Conservation (phyloP, 2,329 filamentous ascomycete species). For the Zasmidium angulare region DNA sequence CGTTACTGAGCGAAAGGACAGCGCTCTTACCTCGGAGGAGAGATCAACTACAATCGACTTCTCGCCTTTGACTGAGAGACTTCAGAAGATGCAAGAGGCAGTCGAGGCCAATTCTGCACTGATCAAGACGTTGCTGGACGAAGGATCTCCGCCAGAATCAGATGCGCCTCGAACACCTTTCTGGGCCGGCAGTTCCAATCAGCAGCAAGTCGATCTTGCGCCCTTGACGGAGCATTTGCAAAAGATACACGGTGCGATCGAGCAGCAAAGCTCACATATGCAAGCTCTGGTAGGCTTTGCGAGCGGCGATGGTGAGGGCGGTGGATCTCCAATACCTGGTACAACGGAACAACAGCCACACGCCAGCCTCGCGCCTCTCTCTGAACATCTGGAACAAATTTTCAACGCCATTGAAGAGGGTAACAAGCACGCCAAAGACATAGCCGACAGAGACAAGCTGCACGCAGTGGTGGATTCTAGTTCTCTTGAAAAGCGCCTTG, state of each 20-base stretch:
- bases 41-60: slow-evolving; percentile 16
- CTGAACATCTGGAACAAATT: slow-evolving; percentile 22
- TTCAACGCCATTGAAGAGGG: slow-evolving; percentile 22
- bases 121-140: slow-evolving; percentile 25
- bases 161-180: slow-evolving; percentile 13
- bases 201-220: slow-evolving; percentile 8
- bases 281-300: slow-evolving; percentile 17
- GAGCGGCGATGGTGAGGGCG: slow-evolving; percentile 7
- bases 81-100: slow-evolving; percentile 27
- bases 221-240: slow-evolving; percentile 15
- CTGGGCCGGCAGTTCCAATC: slow-evolving; percentile 1
- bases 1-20: slow-evolving; percentile 18
- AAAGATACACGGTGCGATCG: slow-evolving; percentile 17
- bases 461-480: neutral
- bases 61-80: slow-evolving; percentile 21
- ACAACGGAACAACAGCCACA: neutral
- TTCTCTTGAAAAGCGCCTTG: neutral
- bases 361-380: slow-evolving; percentile 11
- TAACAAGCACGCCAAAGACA: slow-evolving; percentile 9
- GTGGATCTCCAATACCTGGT: neutral
- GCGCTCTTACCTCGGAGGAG: neutral
- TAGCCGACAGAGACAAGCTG: neutral
- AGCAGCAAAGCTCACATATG: slow-evolving; percentile 18
- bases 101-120: slow-evolving; percentile 29
- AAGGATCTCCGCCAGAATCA: slow-evolving; percentile 9